Percentiles rank a stretch among this genome's conserved stretches.
phyloP scores from a whole-genome alignment of 1,139 yeast genomes.

The Saccharomyces uvarum region DNA sequence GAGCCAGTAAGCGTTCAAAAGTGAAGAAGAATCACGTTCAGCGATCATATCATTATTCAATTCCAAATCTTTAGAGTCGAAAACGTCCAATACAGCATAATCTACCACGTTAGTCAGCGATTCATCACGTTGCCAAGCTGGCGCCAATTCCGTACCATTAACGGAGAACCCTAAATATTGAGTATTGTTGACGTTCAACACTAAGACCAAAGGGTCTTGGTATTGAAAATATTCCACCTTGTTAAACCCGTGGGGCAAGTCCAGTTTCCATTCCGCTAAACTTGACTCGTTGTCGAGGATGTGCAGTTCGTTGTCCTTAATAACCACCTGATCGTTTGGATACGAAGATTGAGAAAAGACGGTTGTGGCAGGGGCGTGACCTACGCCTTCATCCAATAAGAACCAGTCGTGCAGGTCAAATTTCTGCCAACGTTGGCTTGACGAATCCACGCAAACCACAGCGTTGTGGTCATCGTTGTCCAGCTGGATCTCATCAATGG shows the following conservation, averaged over 20 bases:
- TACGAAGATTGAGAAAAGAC: neutral
- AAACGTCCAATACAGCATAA: constrained; percentile 36
- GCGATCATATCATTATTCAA: constrained; percentile 35
- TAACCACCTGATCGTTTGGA: neutral
- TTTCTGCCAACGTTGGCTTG: neutral
- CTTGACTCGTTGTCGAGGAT: constrained; percentile 9
- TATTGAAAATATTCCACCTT: constrained; percentile 11
- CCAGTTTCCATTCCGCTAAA: constrained; percentile 9
- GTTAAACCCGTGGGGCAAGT: constrained; percentile 13
- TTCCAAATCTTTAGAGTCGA: constrained; percentile 31
- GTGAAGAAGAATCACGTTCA: constrained; percentile 34
- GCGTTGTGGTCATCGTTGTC: neutral
- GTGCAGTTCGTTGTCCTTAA: constrained; percentile 2
- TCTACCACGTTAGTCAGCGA: constrained; percentile 37
- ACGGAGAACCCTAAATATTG: constrained; percentile 2
- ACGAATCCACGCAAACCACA: neutral
- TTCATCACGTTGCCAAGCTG: constrained; percentile 43
- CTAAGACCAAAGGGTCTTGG: constrained; percentile 3
- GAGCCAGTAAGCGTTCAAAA: constrained; percentile 38
- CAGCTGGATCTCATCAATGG: neutral
- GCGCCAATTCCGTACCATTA: constrained; percentile 22
- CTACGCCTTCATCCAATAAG: neutral
- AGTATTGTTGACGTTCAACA: neutral
- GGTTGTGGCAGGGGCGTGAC: neutral
- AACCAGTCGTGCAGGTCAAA: neutral